Evolutionary conservation across 2,329 filamentous ascomycete genomes (phyloP).

Genomic region (Ramichloridium luteum): DNA sequence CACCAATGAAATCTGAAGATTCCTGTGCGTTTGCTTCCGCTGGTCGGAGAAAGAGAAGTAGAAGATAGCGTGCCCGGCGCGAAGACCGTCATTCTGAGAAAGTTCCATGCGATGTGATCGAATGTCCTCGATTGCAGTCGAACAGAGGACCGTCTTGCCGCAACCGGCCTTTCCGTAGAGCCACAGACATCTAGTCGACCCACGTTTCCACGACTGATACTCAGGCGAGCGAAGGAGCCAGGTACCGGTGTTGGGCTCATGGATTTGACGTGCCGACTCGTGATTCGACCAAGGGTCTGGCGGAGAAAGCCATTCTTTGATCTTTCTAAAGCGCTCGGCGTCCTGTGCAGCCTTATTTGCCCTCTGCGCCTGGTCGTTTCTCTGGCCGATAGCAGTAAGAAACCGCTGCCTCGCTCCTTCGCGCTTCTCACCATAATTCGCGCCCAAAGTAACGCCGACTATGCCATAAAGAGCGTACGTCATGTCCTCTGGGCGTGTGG

Average conservation of each 20-base stretch:
- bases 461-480: constrained; percentile 13
- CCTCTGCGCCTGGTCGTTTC: no score
- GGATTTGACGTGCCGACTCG: constrained; percentile 4
- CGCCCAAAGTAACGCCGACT: constrained; percentile 8
- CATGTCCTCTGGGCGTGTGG: constrained; percentile 10
- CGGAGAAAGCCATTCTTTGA: constrained; percentile 5
- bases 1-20: constrained; percentile 11
- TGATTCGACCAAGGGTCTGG: constrained; percentile 11
- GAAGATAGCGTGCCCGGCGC: constrained; percentile 9
- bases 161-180: constrained; percentile 14
- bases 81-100: neutral
- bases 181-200: constrained; percentile 7
- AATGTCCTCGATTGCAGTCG: constrained; percentile 13
- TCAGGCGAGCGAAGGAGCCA: constrained; percentile 6
- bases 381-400: constrained; percentile 3
- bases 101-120: constrained; percentile 6
- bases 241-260: constrained; percentile 4
- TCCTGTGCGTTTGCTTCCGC: constrained; percentile 12
- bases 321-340: constrained; percentile 1
- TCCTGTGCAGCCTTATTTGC: neutral
- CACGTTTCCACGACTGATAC: constrained; percentile 7
- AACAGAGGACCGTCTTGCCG: constrained; percentile 17
- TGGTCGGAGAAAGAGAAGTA: constrained; percentile 18
- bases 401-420: constrained; percentile 11
- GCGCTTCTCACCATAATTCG: constrained; percentile 11